A percentile compares a stretch with the other conserved stretches of the same genome.
phyloP scores from a whole-genome alignment of 257 asterid species.

The Solanum sparsipilum region DNA sequence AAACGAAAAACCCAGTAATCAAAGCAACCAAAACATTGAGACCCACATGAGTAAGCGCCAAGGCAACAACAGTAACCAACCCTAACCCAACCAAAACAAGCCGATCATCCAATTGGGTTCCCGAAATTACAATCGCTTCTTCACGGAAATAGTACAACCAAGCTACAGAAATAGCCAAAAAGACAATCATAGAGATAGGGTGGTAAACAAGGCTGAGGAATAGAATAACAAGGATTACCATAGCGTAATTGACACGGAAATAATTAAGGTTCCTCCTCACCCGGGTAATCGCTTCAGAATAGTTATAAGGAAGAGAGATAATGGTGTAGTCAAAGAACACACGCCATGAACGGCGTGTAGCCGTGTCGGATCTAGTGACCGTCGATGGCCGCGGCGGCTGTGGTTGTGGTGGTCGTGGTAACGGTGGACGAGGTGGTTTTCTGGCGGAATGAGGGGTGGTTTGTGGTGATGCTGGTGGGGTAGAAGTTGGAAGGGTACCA shows the following conservation, averaged over 20 bases:
- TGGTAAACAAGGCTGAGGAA: constrained; percentile 75
- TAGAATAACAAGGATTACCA: constrained; percentile 41
- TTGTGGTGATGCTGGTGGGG: constrained; percentile 2
- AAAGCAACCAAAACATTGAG: constrained; percentile 63
- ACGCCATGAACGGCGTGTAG: constrained; percentile 70
- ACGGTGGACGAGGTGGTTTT: constrained; percentile 32
- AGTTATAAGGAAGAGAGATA: constrained; percentile 45
- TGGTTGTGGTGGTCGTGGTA: neutral
- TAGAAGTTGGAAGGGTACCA: constrained; percentile 16
- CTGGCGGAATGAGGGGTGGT: constrained; percentile 1
- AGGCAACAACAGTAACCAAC: constrained; percentile 52
- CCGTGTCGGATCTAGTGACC: constrained; percentile 25
- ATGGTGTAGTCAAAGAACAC: constrained; percentile 37
- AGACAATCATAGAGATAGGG: constrained; percentile 78
- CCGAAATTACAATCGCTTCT: constrained; percentile 37
- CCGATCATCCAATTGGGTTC: constrained; percentile 45
- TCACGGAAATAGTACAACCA: constrained; percentile 66
- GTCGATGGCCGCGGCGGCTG: neutral
- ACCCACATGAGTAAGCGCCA: constrained; percentile 57
- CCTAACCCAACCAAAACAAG: constrained; percentile 40
- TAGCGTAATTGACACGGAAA: constrained; percentile 72
- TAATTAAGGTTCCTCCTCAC: constrained; percentile 57
- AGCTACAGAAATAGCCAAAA: constrained; percentile 28
- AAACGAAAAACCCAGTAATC: constrained; percentile 41
- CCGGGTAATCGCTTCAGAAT: constrained; percentile 52